phyloP scores from a whole-genome alignment of 2,329 filamentous ascomycete genomes.

The Sclerotinia glacialis region DNA sequence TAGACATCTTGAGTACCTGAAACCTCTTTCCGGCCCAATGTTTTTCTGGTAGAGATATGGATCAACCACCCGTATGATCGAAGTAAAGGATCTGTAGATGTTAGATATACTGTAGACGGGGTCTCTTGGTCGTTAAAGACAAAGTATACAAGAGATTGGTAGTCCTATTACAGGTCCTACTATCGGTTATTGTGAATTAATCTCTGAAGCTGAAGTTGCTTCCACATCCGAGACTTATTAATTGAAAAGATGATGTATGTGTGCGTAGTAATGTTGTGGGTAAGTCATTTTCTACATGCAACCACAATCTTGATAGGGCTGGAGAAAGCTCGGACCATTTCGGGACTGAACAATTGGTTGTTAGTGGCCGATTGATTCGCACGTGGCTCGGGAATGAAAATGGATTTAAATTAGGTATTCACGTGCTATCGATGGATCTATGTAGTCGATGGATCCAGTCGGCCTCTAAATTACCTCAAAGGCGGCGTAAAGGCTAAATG shows the following conservation, averaged over 20 bases:
- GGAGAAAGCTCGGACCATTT: neutral
- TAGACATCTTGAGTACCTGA: slow-evolving; percentile 80
- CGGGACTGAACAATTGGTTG: neutral
- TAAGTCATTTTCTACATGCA: neutral
- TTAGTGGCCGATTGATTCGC: neutral
- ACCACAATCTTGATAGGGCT: neutral
- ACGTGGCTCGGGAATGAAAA: neutral
- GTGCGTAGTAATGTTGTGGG: neutral
- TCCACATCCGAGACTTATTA: neutral
- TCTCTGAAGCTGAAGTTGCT: neutral
- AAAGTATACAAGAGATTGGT: neutral
- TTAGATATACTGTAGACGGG: neutral
- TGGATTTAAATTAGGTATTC: neutral
- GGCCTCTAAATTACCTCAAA: too few relatives aligned
- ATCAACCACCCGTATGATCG: neutral
- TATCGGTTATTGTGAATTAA: neutral
- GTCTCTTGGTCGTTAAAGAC: neutral
- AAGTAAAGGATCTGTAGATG: neutral
- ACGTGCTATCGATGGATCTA: neutral
- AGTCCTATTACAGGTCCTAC: neutral
- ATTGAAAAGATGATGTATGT: neutral
- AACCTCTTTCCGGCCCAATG: slow-evolving; percentile 45
- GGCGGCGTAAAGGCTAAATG: too few relatives aligned
- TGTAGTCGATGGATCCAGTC: too few relatives aligned
- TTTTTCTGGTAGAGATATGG: neutral